phyloP scores from a whole-genome alignment of 805 yeast genomes.

The Hanseniaspora hatyaiensis region DNA sequence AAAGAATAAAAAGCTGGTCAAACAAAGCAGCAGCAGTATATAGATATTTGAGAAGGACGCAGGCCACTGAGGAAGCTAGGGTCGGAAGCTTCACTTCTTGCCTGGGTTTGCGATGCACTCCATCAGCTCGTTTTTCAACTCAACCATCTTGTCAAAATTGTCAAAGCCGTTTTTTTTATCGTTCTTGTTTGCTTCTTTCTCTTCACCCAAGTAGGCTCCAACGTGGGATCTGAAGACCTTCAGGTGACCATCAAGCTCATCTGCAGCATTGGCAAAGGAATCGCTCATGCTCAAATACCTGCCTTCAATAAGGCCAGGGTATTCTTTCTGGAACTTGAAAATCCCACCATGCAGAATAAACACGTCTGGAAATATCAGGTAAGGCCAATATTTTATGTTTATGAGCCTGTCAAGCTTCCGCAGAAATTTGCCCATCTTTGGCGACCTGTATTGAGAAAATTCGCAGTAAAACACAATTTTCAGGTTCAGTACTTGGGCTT shows the following conservation, averaged over 20 bases:
- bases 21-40: no score
- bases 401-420: conserved; percentile 69
- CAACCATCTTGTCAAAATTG: conserved; percentile 9
- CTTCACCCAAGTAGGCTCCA: conserved; percentile 1
- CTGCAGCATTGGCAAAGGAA: not conserved
- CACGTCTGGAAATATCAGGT: conserved; percentile 76
- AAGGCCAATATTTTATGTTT: conserved; percentile 68
- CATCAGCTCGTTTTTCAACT: conserved; percentile 2
- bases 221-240: conserved; percentile 37
- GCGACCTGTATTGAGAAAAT: conserved; percentile 87
- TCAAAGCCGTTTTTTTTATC: conserved; percentile 28
- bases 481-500: conserved; percentile 7
- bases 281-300: conserved; percentile 73
- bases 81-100: no score
- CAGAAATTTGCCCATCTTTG: conserved; percentile 76
- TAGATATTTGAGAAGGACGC: no score
- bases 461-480: conserved; percentile 80
- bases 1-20: no score
- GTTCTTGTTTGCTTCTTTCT: conserved; percentile 38
- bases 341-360: conserved; percentile 87
- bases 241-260: conserved; percentile 1
- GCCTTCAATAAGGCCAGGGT: conserved; percentile 58
- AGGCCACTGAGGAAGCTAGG: no score
- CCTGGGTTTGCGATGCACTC: not conserved
- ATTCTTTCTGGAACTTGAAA: conserved; percentile 55